Evolutionary conservation across 148 eudicot species (phyloP).

Genomic region (Fagopyrum homotropicum): DNA sequence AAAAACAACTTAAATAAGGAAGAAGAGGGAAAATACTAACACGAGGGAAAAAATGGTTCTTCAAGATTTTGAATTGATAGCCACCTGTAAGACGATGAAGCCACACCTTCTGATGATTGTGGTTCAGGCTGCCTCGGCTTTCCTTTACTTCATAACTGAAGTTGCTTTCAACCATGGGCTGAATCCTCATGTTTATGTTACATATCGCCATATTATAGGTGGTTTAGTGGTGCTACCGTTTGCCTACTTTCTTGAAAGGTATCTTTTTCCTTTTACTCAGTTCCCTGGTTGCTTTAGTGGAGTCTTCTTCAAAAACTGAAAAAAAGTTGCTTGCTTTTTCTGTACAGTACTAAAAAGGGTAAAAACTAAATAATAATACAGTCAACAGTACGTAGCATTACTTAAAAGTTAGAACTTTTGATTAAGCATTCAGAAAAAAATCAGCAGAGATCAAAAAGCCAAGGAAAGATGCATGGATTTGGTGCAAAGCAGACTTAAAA

Average conservation of each 20-base stretch:
- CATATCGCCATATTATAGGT: constrained; percentile 38
- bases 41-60: constrained; percentile 16
- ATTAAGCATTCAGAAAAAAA: no score
- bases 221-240: constrained; percentile 31
- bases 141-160: constrained; percentile 42
- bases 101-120: constrained; percentile 33
- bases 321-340: no score
- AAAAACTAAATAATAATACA: no score
- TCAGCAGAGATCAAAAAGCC: no score
- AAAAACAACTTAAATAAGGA: neutral
- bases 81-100: constrained; percentile 24
- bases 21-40: neutral
- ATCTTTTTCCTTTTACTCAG: neutral
- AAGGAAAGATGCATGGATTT: no score
- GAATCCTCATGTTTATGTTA: constrained; percentile 43
- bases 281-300: no score
- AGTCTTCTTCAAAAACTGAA: no score
- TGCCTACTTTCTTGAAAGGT: constrained; percentile 42
- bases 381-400: no score
- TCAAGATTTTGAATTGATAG: constrained; percentile 12
- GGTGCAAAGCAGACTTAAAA: no score
- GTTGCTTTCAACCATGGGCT: constrained; percentile 37
- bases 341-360: no score
- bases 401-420: no score
- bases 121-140: constrained; percentile 35